These are phyloP conservation scores for Kodamaea fungicola DNA, from an alignment of 1,139 yeast species.

Conservation along the genomic window DNA sequence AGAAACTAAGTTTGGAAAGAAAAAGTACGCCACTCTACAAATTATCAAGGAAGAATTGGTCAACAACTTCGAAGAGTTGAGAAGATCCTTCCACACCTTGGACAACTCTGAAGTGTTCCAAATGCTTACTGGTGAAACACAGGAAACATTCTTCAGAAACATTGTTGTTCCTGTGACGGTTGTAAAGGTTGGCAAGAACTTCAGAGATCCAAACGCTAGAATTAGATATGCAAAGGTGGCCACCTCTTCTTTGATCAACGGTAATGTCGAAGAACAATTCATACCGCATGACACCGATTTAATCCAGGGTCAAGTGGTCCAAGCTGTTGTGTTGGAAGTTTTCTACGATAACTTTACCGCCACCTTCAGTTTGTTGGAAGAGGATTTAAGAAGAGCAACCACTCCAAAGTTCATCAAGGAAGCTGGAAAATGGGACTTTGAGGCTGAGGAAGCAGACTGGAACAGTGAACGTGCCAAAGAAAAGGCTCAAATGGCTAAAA, in stretches of 20 bases:
- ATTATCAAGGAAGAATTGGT: constrained; percentile 88
- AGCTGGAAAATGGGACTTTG: constrained; percentile 76
- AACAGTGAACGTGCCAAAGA: constrained; percentile 56
- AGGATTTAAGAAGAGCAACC: constrained; percentile 62
- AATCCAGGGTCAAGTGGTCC: constrained; percentile 75
- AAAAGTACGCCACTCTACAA: constrained; percentile 77
- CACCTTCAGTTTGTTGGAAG: constrained; percentile 64
- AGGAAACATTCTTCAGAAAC: constrained; percentile 63
- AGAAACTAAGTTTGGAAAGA: constrained; percentile 70
- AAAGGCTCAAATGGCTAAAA: constrained; percentile 50
- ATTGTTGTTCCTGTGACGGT: constrained; percentile 77
- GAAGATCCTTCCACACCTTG: constrained; percentile 68
- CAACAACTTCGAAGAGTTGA: constrained; percentile 80
- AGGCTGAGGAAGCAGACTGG: constrained; percentile 68
- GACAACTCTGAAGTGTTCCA: constrained; percentile 75
- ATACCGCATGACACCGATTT: constrained; percentile 53
- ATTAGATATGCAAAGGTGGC: constrained; percentile 51
- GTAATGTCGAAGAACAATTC: constrained; percentile 65
- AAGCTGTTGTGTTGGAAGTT: constrained; percentile 69
- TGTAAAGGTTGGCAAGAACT: constrained; percentile 49
- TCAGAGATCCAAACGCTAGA: constrained; percentile 33
- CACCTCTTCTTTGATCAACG: constrained; percentile 76
- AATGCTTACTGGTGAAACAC: constrained; percentile 85
- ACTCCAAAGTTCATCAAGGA: constrained; percentile 50
- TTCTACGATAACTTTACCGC: constrained; percentile 74